Evolutionary conservation across 495 filamentous ascomycete species (phyloP).

Genomic region (Hypoxylon subgilvum): DNA sequence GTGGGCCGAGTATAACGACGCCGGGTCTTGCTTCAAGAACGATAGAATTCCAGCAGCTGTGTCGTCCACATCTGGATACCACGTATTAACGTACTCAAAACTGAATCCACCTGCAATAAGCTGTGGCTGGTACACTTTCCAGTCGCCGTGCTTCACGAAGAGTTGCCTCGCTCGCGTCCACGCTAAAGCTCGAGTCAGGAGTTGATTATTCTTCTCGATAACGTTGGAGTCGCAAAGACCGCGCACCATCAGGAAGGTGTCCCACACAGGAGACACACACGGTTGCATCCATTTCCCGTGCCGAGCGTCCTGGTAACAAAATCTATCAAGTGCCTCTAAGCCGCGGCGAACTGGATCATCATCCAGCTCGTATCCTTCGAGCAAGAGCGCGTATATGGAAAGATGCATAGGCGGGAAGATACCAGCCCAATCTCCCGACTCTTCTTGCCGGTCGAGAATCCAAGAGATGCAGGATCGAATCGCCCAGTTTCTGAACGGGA

Average conservation of each 20-base stretch:
- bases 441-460: conserved; percentile 45
- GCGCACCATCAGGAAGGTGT: conserved; percentile 46
- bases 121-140: conserved; percentile 39
- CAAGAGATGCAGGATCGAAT: conserved; percentile 33
- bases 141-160: conserved; percentile 38
- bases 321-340: conserved; percentile 38
- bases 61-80: conserved; percentile 55
- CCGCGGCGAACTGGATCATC: conserved; percentile 4
- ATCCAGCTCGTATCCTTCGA: conserved; percentile 42
- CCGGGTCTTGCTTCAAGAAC: conserved; percentile 38
- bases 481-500: conserved; percentile 23
- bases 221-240: conserved; percentile 35
- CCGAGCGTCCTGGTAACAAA: conserved; percentile 36
- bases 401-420: conserved; percentile 45
- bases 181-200: too few relatives aligned
- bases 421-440: conserved; percentile 41
- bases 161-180: too few relatives aligned
- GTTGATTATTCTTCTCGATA: too few relatives aligned
- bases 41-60: conserved; percentile 48
- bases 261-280: conserved; percentile 44
- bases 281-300: conserved; percentile 37
- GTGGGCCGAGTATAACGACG: too few relatives aligned
- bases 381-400: conserved; percentile 34
- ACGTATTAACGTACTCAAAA: conserved; percentile 47
- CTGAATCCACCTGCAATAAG: conserved; percentile 40